Conservation (phyloP, 202 grass and related monocot genomes). For the Carex sylvatica region DNA sequence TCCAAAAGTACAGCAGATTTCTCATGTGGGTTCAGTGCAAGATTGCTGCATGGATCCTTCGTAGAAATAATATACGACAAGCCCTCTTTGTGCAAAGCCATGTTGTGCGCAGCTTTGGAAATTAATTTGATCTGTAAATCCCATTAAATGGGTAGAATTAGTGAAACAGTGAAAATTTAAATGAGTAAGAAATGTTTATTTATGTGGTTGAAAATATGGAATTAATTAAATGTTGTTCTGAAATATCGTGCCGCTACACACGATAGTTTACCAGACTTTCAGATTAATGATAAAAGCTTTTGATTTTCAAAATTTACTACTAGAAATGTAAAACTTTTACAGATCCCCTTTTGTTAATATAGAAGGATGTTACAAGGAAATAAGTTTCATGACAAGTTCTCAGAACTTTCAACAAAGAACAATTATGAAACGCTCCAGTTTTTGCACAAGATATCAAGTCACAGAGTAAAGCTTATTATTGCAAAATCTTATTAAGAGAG, state of each 20-base stretch:
- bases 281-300: neutral
- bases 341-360: no score
- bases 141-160: neutral
- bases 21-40: neutral
- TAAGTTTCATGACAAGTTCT: no score
- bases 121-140: neutral
- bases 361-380: no score
- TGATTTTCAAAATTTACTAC: neutral
- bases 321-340: neutral
- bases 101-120: neutral
- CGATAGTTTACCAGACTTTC: neutral
- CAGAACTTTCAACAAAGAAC: neutral
- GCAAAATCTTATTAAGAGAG: neutral
- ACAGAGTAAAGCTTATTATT: neutral
- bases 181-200: no score
- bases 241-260: neutral
- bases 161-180: neutral
- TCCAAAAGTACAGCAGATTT: conserved; percentile 13
- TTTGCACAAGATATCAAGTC: neutral
- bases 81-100: neutral
- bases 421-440: neutral
- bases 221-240: neutral
- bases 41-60: neutral
- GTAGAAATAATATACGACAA: neutral
- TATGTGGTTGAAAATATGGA: neutral